phyloP scores from a whole-genome alignment of 179 eudicot genomes.

The Sideroxylon spinosum region DNA sequence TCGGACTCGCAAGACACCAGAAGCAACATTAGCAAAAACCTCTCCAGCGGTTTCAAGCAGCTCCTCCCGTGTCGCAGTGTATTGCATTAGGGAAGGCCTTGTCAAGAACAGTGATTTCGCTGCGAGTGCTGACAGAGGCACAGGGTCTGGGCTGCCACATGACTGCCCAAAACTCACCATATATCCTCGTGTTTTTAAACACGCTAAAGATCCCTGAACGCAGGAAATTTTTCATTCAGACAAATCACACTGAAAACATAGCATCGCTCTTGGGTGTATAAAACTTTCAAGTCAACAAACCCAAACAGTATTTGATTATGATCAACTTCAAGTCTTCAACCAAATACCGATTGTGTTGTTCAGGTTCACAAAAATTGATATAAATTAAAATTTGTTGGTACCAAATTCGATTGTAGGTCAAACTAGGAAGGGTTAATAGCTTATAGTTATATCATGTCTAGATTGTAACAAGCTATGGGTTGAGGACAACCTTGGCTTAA shows the following conservation, averaged over 20 bases:
- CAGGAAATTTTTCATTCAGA: not conserved
- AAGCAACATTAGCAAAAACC: slow-evolving; percentile 56
- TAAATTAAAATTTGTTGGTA: no score
- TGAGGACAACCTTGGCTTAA: no score
- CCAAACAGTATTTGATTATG: no score
- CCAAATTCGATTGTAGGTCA: no score
- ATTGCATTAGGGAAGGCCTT: slow-evolving; percentile 52
- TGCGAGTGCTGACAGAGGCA: slow-evolving; percentile 72
- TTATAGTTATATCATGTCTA: no score
- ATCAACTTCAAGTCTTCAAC: no score
- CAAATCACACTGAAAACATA: not conserved
- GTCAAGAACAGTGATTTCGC: slow-evolving; percentile 69
- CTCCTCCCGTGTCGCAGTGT: slow-evolving; percentile 58
- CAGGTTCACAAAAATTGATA: no score
- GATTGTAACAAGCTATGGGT: no score
- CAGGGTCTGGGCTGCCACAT: slow-evolving; percentile 71
- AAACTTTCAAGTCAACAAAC: no score
- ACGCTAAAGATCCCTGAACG: slow-evolving; percentile 70
- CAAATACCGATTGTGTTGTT: no score
- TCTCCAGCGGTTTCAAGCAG: slow-evolving; percentile 67
- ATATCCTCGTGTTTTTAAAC: slow-evolving; percentile 70
- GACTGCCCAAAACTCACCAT: slow-evolving; percentile 77
- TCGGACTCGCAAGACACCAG: slow-evolving; percentile 52
- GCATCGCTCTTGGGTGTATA: no score
- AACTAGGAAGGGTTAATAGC: no score